Evolutionary conservation across 2,329 filamentous ascomycete species (phyloP).

Genomic region (Chrysoporthe cubensis): DNA sequence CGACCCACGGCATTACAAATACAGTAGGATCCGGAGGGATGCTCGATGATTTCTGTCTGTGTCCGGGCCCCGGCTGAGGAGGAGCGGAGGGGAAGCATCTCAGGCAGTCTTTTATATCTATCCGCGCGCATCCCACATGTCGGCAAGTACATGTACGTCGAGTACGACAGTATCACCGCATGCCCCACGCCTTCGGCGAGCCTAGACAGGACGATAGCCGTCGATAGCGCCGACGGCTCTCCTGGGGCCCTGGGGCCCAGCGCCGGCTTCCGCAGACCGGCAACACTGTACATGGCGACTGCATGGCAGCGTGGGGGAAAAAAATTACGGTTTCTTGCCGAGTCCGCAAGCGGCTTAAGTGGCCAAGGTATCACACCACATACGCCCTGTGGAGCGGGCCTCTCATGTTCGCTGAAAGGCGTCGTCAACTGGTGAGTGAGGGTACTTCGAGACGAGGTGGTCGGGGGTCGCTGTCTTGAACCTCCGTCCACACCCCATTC

Average conservation of each 20-base stretch:
- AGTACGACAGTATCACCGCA: background rate
- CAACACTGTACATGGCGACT: too few species aligned
- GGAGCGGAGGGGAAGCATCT: background rate
- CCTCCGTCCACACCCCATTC: conserved; percentile 11
- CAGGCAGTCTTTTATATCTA: background rate
- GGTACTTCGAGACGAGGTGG: background rate
- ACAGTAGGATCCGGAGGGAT: background rate
- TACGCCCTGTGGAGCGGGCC: background rate
- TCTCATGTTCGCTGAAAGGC: background rate
- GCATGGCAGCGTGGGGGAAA: background rate
- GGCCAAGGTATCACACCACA: background rate
- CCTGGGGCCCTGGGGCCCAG: too few species aligned
- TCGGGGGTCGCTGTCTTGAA: conserved; percentile 15
- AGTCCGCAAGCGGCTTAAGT: background rate
- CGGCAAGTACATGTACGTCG: background rate
- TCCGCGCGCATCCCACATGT: background rate
- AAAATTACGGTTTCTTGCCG: background rate
- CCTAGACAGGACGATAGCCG: background rate
- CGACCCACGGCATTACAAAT: background rate
- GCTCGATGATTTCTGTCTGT: background rate
- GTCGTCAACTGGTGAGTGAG: background rate
- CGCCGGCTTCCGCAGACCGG: too few species aligned
- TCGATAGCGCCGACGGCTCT: background rate
- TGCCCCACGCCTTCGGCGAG: background rate
- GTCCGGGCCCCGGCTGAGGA: background rate